Percentiles rank a stretch among this genome's conserved stretches.
Conservation (phyloP, 2,329 filamentous ascomycete species). For the Fusarium agapanthi region DNA sequence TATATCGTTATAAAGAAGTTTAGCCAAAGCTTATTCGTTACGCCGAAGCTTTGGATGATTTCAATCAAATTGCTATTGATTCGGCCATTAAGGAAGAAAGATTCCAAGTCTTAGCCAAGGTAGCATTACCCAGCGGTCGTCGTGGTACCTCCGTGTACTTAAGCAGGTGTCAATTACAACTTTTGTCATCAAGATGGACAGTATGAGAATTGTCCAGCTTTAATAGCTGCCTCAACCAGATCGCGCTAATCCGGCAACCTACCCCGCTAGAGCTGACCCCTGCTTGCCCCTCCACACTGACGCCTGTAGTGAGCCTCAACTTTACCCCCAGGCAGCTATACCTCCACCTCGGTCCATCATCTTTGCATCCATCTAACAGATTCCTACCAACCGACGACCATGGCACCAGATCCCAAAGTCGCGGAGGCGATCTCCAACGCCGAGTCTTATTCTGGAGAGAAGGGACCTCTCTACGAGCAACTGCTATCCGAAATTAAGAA, state of each 20-base stretch:
- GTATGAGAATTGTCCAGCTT: neutral
- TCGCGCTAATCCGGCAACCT: conserved; percentile 24
- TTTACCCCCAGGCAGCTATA: conserved; percentile 29
- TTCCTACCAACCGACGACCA: conserved; percentile 30
- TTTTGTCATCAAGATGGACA: neutral
- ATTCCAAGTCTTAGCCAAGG: neutral
- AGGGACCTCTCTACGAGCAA: conserved; percentile 56
- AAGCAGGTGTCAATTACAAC: neutral
- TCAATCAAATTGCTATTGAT: neutral
- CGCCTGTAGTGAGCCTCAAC: conserved; percentile 26
- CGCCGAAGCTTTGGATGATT: neutral
- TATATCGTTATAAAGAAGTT: neutral
- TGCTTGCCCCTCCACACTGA: conserved; percentile 36
- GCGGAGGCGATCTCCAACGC: conserved; percentile 54
- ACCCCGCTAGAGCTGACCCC: conserved; percentile 39
- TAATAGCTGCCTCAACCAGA: conserved; percentile 1
- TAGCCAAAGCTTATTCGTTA: neutral
- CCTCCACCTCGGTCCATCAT: conserved; percentile 17
- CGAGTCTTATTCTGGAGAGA: conserved; percentile 51
- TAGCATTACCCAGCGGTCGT: neutral
- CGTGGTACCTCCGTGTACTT: neutral
- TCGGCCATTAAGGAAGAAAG: neutral
- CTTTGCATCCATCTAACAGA: neutral
- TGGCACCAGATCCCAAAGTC: conserved; percentile 53
- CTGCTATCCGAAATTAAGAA: conserved; percentile 56